phyloP scores from a whole-genome alignment of 2,329 filamentous ascomycete genomes.

The Tolypocladium paradoxum region DNA sequence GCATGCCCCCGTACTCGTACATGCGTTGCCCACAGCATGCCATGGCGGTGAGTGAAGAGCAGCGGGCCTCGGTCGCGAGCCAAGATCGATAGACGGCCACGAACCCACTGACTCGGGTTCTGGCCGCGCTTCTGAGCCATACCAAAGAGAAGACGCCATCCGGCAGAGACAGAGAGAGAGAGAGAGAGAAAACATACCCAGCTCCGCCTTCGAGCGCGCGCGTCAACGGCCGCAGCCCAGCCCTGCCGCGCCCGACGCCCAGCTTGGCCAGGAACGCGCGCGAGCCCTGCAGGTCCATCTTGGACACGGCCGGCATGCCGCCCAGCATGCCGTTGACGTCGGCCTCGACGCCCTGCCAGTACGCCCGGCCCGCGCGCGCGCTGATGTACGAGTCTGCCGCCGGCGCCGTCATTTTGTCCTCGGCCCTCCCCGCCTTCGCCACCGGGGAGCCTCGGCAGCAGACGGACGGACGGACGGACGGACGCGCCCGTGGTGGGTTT shows the following conservation, averaged over 20 bases:
- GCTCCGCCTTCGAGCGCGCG: constrained; percentile 13
- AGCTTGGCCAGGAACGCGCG: constrained; percentile 51
- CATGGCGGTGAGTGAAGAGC: not conserved
- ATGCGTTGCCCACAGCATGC: not conserved
- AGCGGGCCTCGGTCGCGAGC: not conserved
- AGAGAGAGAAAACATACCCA: constrained; percentile 6
- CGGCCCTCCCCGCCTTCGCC: not conserved
- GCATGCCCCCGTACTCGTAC: not conserved
- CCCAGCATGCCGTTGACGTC: constrained; percentile 63
- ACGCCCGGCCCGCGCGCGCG: constrained; percentile 23
- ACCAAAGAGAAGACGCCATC: not conserved
- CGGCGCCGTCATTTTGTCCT: not conserved
- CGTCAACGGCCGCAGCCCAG: constrained; percentile 1
- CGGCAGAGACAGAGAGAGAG: not conserved
- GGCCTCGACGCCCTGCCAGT: constrained; percentile 32
- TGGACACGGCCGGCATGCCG: constrained; percentile 32
- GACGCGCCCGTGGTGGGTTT: not conserved
- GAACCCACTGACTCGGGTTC: not conserved
- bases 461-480: no score
- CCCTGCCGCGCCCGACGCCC: constrained; percentile 18
- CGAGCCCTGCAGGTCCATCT: constrained; percentile 55
- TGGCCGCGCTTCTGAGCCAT: not conserved
- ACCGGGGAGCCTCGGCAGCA: no score
- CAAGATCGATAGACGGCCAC: not conserved
- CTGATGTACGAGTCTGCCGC: constrained; percentile 18